Evolutionary conservation across 2,329 filamentous ascomycete species (phyloP).

Genomic region (Arthrobotrys sphaeroides): DNA sequence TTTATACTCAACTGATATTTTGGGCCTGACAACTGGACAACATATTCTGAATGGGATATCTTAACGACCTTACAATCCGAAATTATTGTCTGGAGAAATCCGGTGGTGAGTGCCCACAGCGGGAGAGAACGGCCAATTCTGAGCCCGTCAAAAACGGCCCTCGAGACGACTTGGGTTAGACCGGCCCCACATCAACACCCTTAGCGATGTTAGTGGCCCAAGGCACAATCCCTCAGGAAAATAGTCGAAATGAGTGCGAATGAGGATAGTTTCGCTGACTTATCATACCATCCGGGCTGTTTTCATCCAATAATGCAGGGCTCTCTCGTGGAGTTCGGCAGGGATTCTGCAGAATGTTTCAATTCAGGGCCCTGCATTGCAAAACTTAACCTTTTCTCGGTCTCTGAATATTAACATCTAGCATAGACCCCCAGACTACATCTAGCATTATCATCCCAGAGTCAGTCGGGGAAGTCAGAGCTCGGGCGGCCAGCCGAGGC

Average conservation of each 20-base stretch:
- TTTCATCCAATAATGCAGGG: constrained; percentile 15
- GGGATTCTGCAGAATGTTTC: constrained; percentile 15
- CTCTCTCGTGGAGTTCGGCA: not conserved
- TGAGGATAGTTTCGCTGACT: constrained; percentile 2
- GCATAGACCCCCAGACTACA: no score
- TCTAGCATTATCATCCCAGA: not conserved
- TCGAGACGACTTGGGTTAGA: constrained; percentile 34
- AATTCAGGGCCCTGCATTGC: not conserved
- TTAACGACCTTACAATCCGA: not conserved
- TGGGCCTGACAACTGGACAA: not conserved
- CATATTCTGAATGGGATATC: constrained; percentile 17
- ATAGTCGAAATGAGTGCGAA: not conserved
- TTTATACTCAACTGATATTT: constrained; percentile 25
- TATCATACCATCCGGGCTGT: not conserved
- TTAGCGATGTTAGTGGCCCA: constrained; percentile 13
- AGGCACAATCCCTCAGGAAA: constrained; percentile 17
- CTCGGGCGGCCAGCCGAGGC: no score
- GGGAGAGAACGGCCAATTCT: constrained; percentile 17
- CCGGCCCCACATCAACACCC: constrained; percentile 18
- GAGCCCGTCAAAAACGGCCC: constrained; percentile 25
- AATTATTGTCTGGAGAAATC: not conserved
- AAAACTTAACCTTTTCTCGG: no score
- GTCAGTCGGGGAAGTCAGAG: not conserved
- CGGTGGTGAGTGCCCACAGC: constrained; percentile 9
- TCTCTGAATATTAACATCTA: no score